Conservation (phyloP, 176 grass and related monocot species). For the Oropetium thomaeum region DNA sequence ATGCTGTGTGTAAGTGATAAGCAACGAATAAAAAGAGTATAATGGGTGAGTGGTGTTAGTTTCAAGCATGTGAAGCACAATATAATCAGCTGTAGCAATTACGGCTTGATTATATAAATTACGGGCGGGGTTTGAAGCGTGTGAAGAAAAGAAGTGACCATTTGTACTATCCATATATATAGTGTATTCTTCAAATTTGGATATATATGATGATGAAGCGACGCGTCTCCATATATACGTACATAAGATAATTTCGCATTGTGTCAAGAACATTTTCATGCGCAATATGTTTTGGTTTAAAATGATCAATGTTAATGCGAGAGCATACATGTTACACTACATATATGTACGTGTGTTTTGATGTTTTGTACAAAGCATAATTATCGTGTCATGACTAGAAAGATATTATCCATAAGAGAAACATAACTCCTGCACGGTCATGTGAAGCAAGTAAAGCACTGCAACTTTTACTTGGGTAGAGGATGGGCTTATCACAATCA, state of each 20-base stretch:
- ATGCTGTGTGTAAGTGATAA: neutral
- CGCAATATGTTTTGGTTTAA: too few relatives aligned
- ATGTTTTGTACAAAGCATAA: too few relatives aligned
- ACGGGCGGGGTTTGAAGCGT: neutral
- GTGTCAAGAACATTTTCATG: too few relatives aligned
- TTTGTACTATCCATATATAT: too few relatives aligned
- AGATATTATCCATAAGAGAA: neutral
- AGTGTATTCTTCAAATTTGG: too few relatives aligned
- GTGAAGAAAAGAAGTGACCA: too few relatives aligned
- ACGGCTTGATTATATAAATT: neutral
- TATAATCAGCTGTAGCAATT: conserved; percentile 26
- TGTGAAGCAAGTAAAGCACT: conserved; percentile 3
- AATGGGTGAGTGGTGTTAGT: conserved; percentile 2
- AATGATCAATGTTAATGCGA: too few relatives aligned
- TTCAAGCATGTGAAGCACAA: conserved; percentile 23
- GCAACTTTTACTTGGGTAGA: conserved; percentile 15
- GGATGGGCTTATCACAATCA: conserved; percentile 22
- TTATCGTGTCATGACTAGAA: neutral
- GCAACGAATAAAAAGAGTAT: neutral
- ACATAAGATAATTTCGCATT: too few relatives aligned
- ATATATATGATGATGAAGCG: too few relatives aligned
- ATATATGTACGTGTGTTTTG: too few relatives aligned
- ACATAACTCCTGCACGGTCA: neutral
- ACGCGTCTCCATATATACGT: too few relatives aligned
- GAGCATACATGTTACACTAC: too few relatives aligned